A percentile compares a stretch with the other conserved stretches of the same genome.
Evolutionary conservation across 148 eudicot species (phyloP).

Genomic region (Silene uniflora): DNA sequence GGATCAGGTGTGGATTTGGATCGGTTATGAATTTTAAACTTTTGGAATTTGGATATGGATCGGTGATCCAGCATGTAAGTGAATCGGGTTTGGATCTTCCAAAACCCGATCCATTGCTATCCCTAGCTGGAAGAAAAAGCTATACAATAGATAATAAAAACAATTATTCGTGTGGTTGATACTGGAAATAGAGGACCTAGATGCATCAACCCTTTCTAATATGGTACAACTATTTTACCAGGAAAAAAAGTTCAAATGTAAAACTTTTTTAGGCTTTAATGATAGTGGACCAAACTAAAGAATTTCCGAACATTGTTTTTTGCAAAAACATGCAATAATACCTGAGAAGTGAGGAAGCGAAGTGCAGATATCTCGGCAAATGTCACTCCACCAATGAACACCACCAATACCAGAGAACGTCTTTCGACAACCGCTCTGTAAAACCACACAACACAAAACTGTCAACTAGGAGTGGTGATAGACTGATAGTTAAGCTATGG

Average conservation of each 20-base stretch:
- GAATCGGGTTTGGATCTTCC: no score
- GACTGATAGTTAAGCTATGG: neutral
- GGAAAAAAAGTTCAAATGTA: neutral
- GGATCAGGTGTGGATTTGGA: no score
- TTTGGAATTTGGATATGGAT: no score
- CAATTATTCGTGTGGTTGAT: neutral
- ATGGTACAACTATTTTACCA: neutral
- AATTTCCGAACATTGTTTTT: no score
- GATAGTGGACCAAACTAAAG: neutral
- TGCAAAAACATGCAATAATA: constrained; percentile 10
- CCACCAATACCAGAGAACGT: constrained; percentile 85
- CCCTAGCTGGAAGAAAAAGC: neutral
- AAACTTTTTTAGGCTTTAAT: neutral
- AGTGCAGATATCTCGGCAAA: constrained; percentile 97
- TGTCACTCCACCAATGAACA: constrained; percentile 92
- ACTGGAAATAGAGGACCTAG: neutral
- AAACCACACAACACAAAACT: constrained; percentile 4
- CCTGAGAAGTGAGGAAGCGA: constrained; percentile 94
- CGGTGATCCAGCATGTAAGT: no score
- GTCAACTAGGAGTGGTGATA: neutral
- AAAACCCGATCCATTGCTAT: no score
- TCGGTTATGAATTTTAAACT: no score
- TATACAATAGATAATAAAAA: neutral
- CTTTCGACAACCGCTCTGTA: constrained; percentile 70
- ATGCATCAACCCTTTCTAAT: neutral